Evolutionary conservation across 192 early-diverging fungal genomes (phyloP), one percentile per base, ranked within the genome.

Genomic region (Backusella psychrophila): DNA sequence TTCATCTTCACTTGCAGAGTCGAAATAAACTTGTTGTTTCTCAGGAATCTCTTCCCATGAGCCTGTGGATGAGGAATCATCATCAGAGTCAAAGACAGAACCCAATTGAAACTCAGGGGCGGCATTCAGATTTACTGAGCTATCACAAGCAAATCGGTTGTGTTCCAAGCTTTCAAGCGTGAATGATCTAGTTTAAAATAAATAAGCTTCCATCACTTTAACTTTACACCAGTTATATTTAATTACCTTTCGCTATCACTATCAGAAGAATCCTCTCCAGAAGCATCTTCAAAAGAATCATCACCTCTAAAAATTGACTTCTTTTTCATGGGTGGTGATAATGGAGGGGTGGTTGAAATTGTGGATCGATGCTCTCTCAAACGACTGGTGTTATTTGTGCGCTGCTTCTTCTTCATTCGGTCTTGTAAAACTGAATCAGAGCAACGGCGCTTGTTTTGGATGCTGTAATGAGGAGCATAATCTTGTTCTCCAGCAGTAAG

Each of bases 201-300:
- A 63, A 63, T 63, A 63, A 63, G 56, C 26, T 63, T 63, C 56
- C 26, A 63, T 4, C 11, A 63, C 12, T 63, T 19, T 14, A 63
- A 14, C 9, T 26, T 29, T 63, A 23, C 14, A 63, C 23, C 56
- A 63, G 15, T 66, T 69, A 36, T 69, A 69, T 76, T 21, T 19
- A 35, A 52, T 69, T 76, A 76, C 75, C 75, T 69, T 76, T 66
- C n/a, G 34, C 29, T 72, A 11, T 72, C 77, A 33, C 73, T 73
- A 35, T 79, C 78, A 46, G 71, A 73, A 21, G 72, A 69, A 26
- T 73, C 70, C 41, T 73, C 73, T 35, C 49, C 78, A 59, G 73
- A 79, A 29, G 78, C 78, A 56, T 71, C 70, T 49, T 69, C 59
- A 71, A 59, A 77, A 19, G 36, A 39, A 23, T 79, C 71, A 12